A percentile compares a stretch with the other conserved stretches of the same genome.
Evolutionary conservation across 1,284 basidiomycete genomes (phyloP).

Genomic region (Golubevia sp.): DNA sequence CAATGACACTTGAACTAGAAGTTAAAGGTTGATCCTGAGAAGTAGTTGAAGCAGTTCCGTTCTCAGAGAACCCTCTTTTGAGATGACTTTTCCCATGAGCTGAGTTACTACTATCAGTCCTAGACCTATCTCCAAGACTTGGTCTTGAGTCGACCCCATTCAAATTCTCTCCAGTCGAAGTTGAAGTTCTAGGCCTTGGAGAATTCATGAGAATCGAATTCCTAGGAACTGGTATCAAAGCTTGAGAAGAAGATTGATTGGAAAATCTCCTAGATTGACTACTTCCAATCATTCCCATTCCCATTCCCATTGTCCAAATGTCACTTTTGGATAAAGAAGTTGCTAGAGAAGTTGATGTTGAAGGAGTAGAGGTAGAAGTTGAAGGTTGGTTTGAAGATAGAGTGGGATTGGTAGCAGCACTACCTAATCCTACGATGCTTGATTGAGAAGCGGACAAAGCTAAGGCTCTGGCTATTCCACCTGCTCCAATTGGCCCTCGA

Average conservation of each 20-base stretch:
- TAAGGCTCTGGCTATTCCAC: background rate
- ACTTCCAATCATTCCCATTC: background rate
- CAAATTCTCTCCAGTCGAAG: too few species aligned
- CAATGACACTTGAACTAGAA: too few species aligned
- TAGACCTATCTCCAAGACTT: background rate
- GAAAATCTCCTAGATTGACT: background rate
- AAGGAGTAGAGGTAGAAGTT: background rate
- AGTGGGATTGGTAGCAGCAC: background rate
- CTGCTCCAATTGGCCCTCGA: background rate
- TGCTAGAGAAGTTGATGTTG: background rate
- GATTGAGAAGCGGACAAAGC: background rate
- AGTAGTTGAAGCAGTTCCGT: too few species aligned
- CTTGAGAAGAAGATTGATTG: background rate
- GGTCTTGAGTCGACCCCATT: background rate
- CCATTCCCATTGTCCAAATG: background rate
- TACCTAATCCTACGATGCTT: background rate
- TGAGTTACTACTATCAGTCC: background rate
- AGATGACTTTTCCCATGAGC: too few species aligned
- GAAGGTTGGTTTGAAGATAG: background rate
- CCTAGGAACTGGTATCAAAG: background rate
- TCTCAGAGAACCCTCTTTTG: too few species aligned
- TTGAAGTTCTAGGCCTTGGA: background rate
- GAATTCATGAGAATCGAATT: background rate
- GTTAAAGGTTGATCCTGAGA: too few species aligned
- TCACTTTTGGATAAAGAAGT: background rate